These are phyloP conservation scores for Pseudogymnoascus sp. DNA, from an alignment of 2,329 filamentous ascomycete genomes.

Conservation along the genomic window DNA sequence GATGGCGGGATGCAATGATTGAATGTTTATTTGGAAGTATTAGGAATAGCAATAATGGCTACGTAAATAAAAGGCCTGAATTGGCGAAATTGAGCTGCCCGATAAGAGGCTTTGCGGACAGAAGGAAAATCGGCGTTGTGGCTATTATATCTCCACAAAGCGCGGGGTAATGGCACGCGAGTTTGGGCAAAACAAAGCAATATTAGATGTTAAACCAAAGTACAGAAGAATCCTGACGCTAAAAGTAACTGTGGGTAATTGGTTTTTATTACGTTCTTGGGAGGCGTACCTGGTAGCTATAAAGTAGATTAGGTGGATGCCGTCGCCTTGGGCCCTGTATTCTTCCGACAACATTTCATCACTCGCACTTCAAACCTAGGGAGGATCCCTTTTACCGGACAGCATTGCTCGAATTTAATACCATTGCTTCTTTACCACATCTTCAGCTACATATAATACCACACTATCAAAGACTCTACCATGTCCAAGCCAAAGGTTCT, in stretches of 20 bases:
- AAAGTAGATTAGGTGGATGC: background rate
- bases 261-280: background rate
- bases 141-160: background rate
- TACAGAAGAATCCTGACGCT: background rate
- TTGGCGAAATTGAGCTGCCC: background rate
- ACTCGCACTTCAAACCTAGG: background rate
- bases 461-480: slow-evolving; percentile 7
- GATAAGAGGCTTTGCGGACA: background rate
- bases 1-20: background rate
- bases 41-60: background rate
- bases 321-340: background rate
- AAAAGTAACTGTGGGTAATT: background rate
- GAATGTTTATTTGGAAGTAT: background rate
- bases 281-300: background rate
- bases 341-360: background rate
- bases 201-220: background rate
- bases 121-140: background rate
- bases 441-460: background rate
- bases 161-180: slow-evolving; percentile 4
- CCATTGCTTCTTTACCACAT: background rate
- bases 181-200: background rate
- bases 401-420: background rate
- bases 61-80: background rate
- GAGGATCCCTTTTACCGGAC: background rate
- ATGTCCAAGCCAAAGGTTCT: slow-evolving; percentile 49